Evolutionary conservation across 805 yeast species (phyloP).

Genomic region (Komagataella mondaviorum): DNA sequence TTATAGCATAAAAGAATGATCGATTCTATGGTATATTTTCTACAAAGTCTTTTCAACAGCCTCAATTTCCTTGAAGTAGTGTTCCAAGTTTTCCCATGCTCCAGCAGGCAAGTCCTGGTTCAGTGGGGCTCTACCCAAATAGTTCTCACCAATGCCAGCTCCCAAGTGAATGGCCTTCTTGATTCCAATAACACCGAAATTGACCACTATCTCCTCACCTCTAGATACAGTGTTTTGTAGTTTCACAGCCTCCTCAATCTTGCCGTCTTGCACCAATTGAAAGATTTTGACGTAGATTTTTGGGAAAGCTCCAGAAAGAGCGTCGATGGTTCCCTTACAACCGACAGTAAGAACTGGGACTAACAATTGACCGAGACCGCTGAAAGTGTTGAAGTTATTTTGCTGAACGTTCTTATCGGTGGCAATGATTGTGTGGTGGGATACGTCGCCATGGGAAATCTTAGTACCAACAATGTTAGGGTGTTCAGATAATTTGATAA

Average conservation of each 20-base stretch:
- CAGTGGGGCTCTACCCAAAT: conserved; percentile 33
- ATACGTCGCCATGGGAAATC: conserved; percentile 36
- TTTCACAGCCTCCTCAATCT: conserved; percentile 24
- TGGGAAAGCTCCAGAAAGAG: conserved; percentile 39
- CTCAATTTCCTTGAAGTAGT: conserved; percentile 5
- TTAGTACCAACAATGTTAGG: conserved; percentile 38
- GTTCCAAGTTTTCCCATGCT: conserved; percentile 13
- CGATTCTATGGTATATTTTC: background rate
- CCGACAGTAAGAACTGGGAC: conserved; percentile 33
- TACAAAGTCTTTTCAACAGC: conserved; percentile 6
- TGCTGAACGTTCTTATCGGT: conserved; percentile 22
- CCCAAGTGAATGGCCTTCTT: conserved; percentile 25
- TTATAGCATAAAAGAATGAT: background rate
- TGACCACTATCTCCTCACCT: conserved; percentile 31
- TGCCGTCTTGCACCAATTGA: conserved; percentile 23
- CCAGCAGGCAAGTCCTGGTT: conserved; percentile 20
- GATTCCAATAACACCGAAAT: conserved; percentile 31
- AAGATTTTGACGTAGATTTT: conserved; percentile 29
- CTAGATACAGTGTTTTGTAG: conserved; percentile 28
- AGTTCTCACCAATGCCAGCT: conserved; percentile 28
- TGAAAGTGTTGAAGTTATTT: conserved; percentile 27
- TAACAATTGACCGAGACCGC: conserved; percentile 39
- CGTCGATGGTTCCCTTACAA: conserved; percentile 38
- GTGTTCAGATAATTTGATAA: conserved; percentile 27
- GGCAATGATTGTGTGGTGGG: conserved; percentile 31